phyloP scores from a whole-genome alignment of 257 asterid species.

The Fraxinus cuspidata region DNA sequence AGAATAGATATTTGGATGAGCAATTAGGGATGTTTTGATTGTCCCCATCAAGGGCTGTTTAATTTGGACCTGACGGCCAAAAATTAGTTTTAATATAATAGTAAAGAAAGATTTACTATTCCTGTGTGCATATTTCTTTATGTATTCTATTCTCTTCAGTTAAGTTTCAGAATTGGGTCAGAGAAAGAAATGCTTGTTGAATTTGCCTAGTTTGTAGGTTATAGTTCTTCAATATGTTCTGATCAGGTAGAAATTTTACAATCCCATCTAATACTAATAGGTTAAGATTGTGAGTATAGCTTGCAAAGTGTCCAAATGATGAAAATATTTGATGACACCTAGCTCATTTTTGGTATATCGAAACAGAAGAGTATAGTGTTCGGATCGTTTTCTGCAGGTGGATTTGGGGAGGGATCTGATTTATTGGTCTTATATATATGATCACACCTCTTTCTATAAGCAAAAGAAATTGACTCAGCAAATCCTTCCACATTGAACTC shows the following conservation, averaged over 20 bases:
- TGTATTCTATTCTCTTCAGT: neutral
- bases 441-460: neutral
- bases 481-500: neutral
- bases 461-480: neutral
- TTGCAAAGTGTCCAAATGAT: neutral
- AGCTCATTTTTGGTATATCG: neutral
- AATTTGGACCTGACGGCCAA: neutral
- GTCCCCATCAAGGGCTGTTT: neutral
- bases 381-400: neutral
- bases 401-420: neutral
- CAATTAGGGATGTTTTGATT: neutral
- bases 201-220: neutral
- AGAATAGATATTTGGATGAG: neutral
- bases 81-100: neutral
- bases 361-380: neutral
- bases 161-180: neutral
- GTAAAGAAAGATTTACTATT: neutral
- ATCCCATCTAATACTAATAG: neutral
- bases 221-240: neutral
- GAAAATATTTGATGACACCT: neutral
- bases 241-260: no score
- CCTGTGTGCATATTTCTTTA: neutral
- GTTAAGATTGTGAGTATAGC: neutral
- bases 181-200: neutral
- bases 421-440: neutral